These are phyloP conservation scores for Stentor coeruleus DNA, from an alignment of 73 alveolate species.

Conservation along the genomic window DNA sequence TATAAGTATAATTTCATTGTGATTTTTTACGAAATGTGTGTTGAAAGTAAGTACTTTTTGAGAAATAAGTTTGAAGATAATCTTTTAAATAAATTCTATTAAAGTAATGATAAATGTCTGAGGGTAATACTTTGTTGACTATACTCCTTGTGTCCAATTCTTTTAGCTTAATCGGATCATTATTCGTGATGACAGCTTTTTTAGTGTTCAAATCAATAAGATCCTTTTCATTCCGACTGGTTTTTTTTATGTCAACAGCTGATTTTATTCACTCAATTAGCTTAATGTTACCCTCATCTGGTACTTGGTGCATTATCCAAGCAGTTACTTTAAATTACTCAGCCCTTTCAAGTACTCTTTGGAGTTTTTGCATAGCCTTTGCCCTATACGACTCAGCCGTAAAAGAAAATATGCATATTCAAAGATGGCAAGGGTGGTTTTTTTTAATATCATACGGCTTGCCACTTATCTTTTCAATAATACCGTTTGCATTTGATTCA, in stretches of 20 bases:
- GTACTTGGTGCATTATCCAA: slow-evolving; percentile 13
- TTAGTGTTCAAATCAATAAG: neutral
- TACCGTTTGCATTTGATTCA: neutral
- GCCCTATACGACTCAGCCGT: neutral
- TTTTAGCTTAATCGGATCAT: slow-evolving; percentile 18
- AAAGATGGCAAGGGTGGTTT: neutral
- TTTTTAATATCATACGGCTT: neutral
- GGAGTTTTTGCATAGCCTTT: slow-evolving; percentile 6
- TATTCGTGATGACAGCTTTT: neutral
- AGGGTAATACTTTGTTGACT: neutral
- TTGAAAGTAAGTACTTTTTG: too few species aligned
- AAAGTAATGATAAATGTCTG: neutral
- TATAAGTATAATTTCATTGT: too few species aligned
- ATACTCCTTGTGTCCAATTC: neutral
- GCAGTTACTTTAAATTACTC: neutral
- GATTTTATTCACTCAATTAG: neutral
- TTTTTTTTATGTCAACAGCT: neutral
- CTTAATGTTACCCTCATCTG: neutral
- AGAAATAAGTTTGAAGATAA: too few species aligned
- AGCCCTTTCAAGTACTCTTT: neutral
- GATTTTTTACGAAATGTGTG: too few species aligned
- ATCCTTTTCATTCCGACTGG: slow-evolving; percentile 13
- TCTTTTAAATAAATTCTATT: too few species aligned
- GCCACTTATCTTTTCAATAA: neutral
- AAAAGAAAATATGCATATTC: neutral